Conservation (phyloP, 495 filamentous ascomycete genomes). For the Parathielavia hyrcaniae region DNA sequence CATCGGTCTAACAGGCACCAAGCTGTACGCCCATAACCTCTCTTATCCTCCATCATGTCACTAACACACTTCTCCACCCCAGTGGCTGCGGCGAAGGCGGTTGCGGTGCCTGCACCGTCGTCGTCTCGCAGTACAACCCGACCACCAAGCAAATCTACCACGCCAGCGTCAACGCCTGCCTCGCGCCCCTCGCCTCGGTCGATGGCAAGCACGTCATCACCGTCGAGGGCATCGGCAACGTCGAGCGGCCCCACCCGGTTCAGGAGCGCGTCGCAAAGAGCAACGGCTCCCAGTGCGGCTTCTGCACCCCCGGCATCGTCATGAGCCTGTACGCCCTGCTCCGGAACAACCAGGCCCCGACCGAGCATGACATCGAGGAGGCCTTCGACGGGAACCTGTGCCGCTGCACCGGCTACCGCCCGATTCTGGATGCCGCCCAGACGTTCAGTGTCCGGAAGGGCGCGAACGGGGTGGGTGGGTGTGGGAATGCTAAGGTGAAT, state of each 20-base stretch:
- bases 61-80: slow-evolving; percentile 33
- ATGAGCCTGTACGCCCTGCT: slow-evolving; percentile 88
- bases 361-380: slow-evolving; percentile 73
- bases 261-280: slow-evolving; percentile 84
- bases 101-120: slow-evolving; percentile 95
- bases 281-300: slow-evolving; percentile 65
- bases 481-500: slow-evolving; percentile 54
- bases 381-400: slow-evolving; percentile 95
- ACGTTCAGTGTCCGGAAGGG: slow-evolving; percentile 49
- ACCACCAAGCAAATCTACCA: slow-evolving; percentile 88
- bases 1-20: slow-evolving; percentile 74
- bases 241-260: slow-evolving; percentile 77
- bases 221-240: slow-evolving; percentile 91
- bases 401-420: slow-evolving; percentile 89
- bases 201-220: slow-evolving; percentile 99
- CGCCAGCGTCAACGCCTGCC: slow-evolving; percentile 87
- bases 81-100: slow-evolving; percentile 91
- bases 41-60: slow-evolving; percentile 16
- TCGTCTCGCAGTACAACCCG: slow-evolving; percentile 85
- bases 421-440: slow-evolving; percentile 87
- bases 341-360: slow-evolving; percentile 62
- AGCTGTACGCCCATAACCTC: slow-evolving; percentile 40
- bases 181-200: slow-evolving; percentile 84
- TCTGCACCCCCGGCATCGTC: slow-evolving; percentile 96
- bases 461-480: slow-evolving; percentile 32